phyloP scores from a whole-genome alignment of 2,329 filamentous ascomycete species.

The Albophoma yamanashiensis region DNA sequence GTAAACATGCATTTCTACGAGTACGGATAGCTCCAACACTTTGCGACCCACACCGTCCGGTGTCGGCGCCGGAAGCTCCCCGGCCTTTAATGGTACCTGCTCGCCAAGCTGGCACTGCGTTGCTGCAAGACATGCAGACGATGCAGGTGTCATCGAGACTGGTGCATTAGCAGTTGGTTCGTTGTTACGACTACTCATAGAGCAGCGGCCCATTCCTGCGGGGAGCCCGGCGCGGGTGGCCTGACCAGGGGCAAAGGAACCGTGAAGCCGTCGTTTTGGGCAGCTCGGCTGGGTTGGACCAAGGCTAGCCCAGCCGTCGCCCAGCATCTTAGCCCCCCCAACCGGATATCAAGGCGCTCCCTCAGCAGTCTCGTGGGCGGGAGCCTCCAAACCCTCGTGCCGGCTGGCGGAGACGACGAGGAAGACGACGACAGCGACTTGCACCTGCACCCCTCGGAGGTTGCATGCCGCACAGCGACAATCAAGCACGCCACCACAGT shows the following conservation, averaged over 20 bases:
- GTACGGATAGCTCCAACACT: no score
- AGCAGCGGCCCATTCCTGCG: background rate
- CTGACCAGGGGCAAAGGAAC: background rate
- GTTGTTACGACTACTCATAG: background rate
- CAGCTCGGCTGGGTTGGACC: background rate
- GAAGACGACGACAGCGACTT: background rate
- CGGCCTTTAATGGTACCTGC: no score
- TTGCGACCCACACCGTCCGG: background rate
- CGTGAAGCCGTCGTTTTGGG: background rate
- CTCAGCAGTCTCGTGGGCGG: background rate
- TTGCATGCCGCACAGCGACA: conserved; percentile 1
- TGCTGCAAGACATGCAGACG: background rate
- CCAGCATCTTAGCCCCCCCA: background rate
- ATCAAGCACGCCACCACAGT: background rate
- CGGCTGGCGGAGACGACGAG: background rate
- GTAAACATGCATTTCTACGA: background rate
- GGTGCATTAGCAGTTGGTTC: background rate
- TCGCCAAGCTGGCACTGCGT: no score
- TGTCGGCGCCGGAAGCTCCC: background rate
- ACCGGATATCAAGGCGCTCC: background rate
- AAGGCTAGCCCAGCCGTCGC: background rate
- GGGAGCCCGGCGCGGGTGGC: background rate
- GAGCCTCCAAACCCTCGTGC: background rate
- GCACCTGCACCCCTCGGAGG: background rate
- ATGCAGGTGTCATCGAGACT: background rate